These are phyloP conservation scores for Dentipellis fragilis DNA, from an alignment of 768 basidiomycete species.

Conservation along the genomic window DNA sequence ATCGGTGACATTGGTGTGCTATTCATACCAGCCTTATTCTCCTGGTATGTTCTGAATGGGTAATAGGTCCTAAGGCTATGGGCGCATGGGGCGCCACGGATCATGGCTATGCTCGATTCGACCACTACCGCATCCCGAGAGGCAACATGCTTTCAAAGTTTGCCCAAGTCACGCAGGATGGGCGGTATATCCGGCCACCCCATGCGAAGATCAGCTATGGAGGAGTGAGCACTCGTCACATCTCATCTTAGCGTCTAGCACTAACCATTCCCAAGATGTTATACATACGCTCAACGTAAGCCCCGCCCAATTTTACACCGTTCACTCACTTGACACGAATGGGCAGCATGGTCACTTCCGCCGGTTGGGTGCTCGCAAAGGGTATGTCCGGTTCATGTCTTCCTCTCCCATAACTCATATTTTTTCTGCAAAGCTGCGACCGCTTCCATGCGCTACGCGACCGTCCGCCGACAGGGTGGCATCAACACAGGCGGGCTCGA, in stretches of 20 bases:
- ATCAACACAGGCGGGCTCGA: slow-evolving; percentile 43
- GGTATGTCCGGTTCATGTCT: slow-evolving; percentile 26
- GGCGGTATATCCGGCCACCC: slow-evolving; percentile 53
- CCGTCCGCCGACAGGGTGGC: slow-evolving; percentile 62
- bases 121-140: slow-evolving; percentile 56
- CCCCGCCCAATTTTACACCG: neutral
- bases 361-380: slow-evolving; percentile 57
- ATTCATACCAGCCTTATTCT: neutral
- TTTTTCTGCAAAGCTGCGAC: slow-evolving; percentile 34
- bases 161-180: slow-evolving; percentile 56
- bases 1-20: slow-evolving; percentile 61
- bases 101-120: slow-evolving; percentile 60
- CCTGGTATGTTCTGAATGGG: neutral
- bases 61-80: slow-evolving; percentile 47
- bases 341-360: slow-evolving; percentile 50
- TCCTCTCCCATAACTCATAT: neutral
- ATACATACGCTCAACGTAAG: slow-evolving; percentile 58
- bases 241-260: neutral
- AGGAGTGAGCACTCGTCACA: slow-evolving; percentile 39
- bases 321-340: neutral
- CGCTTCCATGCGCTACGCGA: slow-evolving; percentile 61
- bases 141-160: slow-evolving; percentile 70
- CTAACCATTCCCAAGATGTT: slow-evolving; percentile 41
- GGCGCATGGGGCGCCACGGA: slow-evolving; percentile 41
- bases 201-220: slow-evolving; percentile 71